Evolutionary conservation across 2,329 filamentous ascomycete species (phyloP).

Genomic region (Calonectria hongkongensis): DNA sequence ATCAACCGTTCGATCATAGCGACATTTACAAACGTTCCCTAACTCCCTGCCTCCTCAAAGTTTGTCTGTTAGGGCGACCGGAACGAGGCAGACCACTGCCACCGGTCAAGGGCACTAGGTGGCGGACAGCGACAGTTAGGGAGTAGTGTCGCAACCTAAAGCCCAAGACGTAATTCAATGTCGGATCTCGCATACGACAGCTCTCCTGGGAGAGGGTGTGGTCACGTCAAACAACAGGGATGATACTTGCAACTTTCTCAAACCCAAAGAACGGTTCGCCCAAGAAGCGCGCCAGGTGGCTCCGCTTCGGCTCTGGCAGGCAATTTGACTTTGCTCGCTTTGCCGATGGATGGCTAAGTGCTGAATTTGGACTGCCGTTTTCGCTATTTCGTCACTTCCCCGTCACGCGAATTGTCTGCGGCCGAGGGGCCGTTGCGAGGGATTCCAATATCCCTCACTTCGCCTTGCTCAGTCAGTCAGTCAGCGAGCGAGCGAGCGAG

Average conservation of each 20-base stretch:
- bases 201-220: conserved; percentile 11
- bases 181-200: conserved; percentile 33
- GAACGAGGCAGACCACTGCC: conserved; percentile 1
- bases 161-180: conserved; percentile 20
- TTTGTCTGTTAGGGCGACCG: conserved; percentile 14
- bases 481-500: not conserved
- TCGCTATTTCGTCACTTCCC: conserved; percentile 31
- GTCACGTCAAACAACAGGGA: conserved; percentile 30
- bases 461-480: not conserved
- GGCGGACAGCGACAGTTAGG: conserved; percentile 8
- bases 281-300: conserved; percentile 2
- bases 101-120: conserved; percentile 14
- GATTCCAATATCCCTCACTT: conserved; percentile 36
- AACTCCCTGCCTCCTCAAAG: conserved; percentile 4
- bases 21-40: conserved; percentile 19
- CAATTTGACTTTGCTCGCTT: conserved; percentile 20
- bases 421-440: conserved; percentile 23
- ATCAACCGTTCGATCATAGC: conserved; percentile 2
- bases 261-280: conserved; percentile 25
- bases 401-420: conserved; percentile 33
- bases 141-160: conserved; percentile 4
- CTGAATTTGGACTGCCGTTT: conserved; percentile 1
- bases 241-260: conserved; percentile 19
- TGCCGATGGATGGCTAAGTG: conserved; percentile 1
- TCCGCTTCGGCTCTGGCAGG: conserved; percentile 18